These are phyloP conservation scores for Chlorella ohadii DNA, from an alignment of 139 green algal species.

Conservation along the genomic window DNA sequence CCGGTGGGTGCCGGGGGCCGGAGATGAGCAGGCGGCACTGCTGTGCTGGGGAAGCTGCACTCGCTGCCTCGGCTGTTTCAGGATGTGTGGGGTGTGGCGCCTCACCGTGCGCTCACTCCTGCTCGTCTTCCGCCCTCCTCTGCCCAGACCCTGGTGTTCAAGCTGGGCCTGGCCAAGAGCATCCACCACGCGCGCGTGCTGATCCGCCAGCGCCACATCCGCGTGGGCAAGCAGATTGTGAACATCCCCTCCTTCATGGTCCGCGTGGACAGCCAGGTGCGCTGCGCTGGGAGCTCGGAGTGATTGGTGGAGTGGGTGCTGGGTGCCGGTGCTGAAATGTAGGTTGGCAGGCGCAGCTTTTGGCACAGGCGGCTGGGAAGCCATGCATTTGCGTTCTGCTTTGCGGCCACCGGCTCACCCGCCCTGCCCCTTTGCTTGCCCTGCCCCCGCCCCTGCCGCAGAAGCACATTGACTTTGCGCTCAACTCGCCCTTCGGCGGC, in stretches of 20 bases:
- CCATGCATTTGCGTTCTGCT: not conserved
- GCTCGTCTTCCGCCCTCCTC: slow-evolving; percentile 10
- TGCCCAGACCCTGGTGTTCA: slow-evolving; percentile 99
- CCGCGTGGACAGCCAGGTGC: slow-evolving; percentile 84
- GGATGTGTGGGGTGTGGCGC: not conserved
- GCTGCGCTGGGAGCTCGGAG: not conserved
- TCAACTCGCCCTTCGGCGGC: slow-evolving; percentile 97
- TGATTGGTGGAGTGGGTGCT: too few relatives aligned
- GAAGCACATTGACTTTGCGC: slow-evolving; percentile 99
- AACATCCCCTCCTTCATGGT: slow-evolving; percentile 99
- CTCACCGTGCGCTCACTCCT: too few relatives aligned
- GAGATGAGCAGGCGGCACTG: too few relatives aligned
- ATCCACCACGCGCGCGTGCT: slow-evolving; percentile 99
- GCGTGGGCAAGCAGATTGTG: slow-evolving; percentile 99
- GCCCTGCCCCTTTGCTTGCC: not conserved
- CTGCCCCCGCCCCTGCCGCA: slow-evolving; percentile 49
- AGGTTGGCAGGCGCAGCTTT: too few relatives aligned
- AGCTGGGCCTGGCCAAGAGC: slow-evolving; percentile 99
- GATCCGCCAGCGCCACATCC: slow-evolving; percentile 98
- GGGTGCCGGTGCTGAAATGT: too few relatives aligned
- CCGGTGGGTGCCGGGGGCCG: too few relatives aligned
- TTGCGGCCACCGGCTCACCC: not conserved
- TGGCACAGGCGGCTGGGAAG: too few relatives aligned
- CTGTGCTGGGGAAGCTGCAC: not conserved
- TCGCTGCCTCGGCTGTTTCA: not conserved